These are phyloP conservation scores for Aaosphaeria pasadenensis DNA, from an alignment of 2,329 filamentous ascomycete species.

Conservation along the genomic window DNA sequence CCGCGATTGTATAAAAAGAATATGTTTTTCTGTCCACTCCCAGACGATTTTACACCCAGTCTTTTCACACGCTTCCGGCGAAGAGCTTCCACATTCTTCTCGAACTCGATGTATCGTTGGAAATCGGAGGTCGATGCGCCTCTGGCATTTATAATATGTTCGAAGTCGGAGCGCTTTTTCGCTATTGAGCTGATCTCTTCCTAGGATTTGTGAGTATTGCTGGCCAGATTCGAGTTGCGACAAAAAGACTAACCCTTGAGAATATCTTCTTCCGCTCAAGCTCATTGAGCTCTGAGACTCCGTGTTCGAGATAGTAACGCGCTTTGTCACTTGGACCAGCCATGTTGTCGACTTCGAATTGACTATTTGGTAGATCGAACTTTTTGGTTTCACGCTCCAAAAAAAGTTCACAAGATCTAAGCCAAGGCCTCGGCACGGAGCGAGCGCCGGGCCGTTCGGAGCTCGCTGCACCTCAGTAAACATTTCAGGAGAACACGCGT, in stretches of 20 bases:
- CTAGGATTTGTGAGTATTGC: constrained; percentile 41
- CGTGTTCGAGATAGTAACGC: constrained; percentile 89
- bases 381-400: constrained; percentile 5
- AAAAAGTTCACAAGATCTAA: neutral
- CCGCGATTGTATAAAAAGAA: constrained; percentile 88
- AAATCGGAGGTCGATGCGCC: constrained; percentile 72
- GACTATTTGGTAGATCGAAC: constrained; percentile 14
- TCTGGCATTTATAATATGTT: constrained; percentile 83
- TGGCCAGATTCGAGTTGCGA: neutral
- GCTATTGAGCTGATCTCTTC: constrained; percentile 89
- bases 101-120: constrained; percentile 74
- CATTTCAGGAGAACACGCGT: constrained; percentile 26
- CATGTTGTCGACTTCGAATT: constrained; percentile 51
- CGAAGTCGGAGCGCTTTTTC: constrained; percentile 86
- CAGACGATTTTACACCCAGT: constrained; percentile 70
- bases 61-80: constrained; percentile 80
- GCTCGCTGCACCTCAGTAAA: constrained; percentile 8
- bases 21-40: constrained; percentile 74
- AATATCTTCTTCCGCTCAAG: constrained; percentile 93
- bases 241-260: constrained; percentile 58
- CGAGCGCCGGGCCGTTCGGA: neutral
- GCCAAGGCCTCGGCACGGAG: constrained; percentile 7
- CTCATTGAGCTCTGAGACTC: constrained; percentile 86
- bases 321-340: constrained; percentile 87
- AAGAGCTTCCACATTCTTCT: constrained; percentile 67